These are phyloP conservation scores for Quambalaria eucalypti DNA, from an alignment of 1,284 basidiomycete species.

Conservation along the genomic window DNA sequence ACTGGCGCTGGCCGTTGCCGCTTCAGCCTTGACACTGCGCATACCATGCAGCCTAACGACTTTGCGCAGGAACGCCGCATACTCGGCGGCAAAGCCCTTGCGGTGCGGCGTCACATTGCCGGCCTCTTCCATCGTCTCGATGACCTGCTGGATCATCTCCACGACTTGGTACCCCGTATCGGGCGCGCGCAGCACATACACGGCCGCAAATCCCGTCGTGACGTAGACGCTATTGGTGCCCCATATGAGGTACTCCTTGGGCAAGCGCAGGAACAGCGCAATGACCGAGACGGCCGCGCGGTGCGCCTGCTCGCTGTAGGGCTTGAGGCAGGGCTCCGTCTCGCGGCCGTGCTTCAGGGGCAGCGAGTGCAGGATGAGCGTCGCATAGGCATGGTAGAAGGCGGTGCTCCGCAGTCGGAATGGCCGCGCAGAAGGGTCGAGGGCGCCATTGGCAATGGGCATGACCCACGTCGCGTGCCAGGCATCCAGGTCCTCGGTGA, in stretches of 20 bases:
- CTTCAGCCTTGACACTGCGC: neutral
- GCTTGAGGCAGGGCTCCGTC: neutral
- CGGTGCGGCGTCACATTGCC: neutral
- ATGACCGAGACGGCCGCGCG: neutral
- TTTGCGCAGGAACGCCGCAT: neutral
- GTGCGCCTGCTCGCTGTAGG: neutral
- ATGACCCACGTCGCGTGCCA: neutral
- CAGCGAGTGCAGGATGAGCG: neutral
- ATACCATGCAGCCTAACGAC: neutral
- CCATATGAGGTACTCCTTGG: neutral
- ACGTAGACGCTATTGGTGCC: neutral
- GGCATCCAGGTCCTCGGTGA: neutral
- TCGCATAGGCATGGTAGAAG: neutral
- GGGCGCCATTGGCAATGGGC: neutral
- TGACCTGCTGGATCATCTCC: neutral
- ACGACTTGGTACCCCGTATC: neutral
- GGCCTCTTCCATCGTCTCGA: conserved; percentile 1
- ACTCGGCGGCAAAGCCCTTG: neutral
- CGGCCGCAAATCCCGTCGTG: neutral
- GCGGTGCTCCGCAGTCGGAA: neutral
- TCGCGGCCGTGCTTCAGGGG: neutral
- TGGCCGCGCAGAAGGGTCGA: neutral
- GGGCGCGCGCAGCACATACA: neutral
- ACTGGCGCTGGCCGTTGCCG: neutral
- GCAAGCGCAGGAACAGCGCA: neutral